Percentiles rank a stretch among this genome's conserved stretches.
phyloP scores from a whole-genome alignment of 2,329 filamentous ascomycete genomes.

The Sclerotinia nivalis region DNA sequence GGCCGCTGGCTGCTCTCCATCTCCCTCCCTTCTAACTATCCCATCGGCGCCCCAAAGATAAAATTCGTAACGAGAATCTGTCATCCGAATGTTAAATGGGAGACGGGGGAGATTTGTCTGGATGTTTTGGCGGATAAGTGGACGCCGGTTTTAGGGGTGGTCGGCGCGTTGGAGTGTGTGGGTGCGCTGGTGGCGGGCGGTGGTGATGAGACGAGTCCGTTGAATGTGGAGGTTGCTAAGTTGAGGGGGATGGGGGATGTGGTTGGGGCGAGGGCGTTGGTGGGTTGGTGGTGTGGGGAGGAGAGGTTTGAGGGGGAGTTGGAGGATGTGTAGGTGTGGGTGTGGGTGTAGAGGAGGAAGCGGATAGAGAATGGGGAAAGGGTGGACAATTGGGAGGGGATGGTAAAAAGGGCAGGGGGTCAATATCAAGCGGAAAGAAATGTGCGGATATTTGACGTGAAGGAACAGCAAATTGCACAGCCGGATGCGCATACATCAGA shows the following conservation, averaged over 20 bases:
- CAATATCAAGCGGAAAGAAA: not conserved
- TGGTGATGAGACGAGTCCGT: slow-evolving; percentile 66
- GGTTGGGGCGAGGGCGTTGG: slow-evolving; percentile 67
- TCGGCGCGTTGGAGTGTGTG: slow-evolving; percentile 70
- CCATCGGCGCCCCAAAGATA: slow-evolving; percentile 73
- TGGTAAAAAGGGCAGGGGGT: not conserved
- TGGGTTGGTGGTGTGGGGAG: slow-evolving; percentile 68
- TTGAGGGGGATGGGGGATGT: slow-evolving; percentile 65
- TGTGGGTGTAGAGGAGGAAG: not conserved
- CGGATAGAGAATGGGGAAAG: not conserved
- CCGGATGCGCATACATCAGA: not conserved
- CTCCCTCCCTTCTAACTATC: slow-evolving; percentile 74
- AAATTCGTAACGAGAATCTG: slow-evolving; percentile 81
- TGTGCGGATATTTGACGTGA: not conserved
- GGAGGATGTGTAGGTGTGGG: slow-evolving; percentile 21
- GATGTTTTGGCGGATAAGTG: slow-evolving; percentile 79
- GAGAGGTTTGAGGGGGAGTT: slow-evolving; percentile 22
- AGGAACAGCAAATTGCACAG: not conserved
- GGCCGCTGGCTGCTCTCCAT: slow-evolving; percentile 86
- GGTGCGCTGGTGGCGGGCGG: slow-evolving; percentile 68
- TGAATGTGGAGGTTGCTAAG: slow-evolving; percentile 77
- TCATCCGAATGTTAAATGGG: slow-evolving; percentile 76
- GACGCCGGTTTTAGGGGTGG: slow-evolving; percentile 83
- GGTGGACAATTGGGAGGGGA: not conserved
- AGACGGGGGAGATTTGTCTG: slow-evolving; percentile 88